Conservation (phyloP, 805 yeast species). For the Barnettozyma sucrosica region DNA sequence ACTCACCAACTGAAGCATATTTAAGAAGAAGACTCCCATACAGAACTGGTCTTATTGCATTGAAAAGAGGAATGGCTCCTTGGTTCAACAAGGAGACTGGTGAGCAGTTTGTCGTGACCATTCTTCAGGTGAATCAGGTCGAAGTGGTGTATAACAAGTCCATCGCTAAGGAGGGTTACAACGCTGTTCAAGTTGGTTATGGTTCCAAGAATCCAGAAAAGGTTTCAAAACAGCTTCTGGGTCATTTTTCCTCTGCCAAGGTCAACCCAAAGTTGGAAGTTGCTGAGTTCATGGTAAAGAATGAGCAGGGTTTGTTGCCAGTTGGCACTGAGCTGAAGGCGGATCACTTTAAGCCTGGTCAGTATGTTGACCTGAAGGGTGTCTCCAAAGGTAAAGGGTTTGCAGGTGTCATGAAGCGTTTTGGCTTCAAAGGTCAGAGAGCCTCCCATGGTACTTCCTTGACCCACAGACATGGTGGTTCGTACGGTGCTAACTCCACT, state of each 20-base stretch:
- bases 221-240: slow-evolving; percentile 59
- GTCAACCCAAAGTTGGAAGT: slow-evolving; percentile 78
- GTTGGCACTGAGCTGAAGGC: slow-evolving; percentile 76
- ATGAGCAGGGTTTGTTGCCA: slow-evolving; percentile 58
- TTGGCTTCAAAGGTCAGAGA: slow-evolving; percentile 79
- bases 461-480: slow-evolving; percentile 94
- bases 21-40: slow-evolving; percentile 63
- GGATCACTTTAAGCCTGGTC: slow-evolving; percentile 79
- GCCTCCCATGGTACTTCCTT: slow-evolving; percentile 95
- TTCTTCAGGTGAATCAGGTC: slow-evolving; percentile 78
- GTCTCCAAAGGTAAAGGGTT: slow-evolving; percentile 91
- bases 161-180: slow-evolving; percentile 67
- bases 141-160: slow-evolving; percentile 79
- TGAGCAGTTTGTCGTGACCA: slow-evolving; percentile 72
- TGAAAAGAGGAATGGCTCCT: slow-evolving; percentile 87
- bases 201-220: slow-evolving; percentile 62
- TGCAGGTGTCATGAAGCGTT: slow-evolving; percentile 97
- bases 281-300: slow-evolving; percentile 75
- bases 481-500: slow-evolving; percentile 90
- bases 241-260: slow-evolving; percentile 70
- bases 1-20: slow-evolving; percentile 64
- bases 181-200: slow-evolving; percentile 82
- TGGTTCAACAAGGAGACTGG: slow-evolving; percentile 68
- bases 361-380: slow-evolving; percentile 75
- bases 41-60: slow-evolving; percentile 81